phyloP scores from a whole-genome alignment of 1,284 basidiomycete species.

The Pyrrhoderma noxium region DNA sequence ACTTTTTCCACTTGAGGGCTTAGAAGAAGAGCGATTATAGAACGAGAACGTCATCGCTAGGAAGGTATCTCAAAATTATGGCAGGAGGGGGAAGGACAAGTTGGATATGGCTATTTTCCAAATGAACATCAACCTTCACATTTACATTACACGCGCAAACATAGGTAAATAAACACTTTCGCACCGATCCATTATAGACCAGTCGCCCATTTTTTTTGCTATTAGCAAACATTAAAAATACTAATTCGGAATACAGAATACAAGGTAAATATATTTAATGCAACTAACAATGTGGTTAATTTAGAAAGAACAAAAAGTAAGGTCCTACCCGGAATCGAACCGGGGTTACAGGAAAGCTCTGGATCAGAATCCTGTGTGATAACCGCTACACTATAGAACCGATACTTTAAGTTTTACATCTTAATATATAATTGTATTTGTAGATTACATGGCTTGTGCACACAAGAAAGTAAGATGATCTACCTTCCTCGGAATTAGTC shows the following conservation, averaged over 20 bases:
- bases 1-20: not conserved
- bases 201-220: no score
- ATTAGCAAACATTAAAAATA: not conserved
- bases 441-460: no score
- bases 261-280: no score
- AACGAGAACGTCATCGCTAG: conserved; percentile 14
- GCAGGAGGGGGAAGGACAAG: no score
- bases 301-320: not conserved
- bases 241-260: not conserved
- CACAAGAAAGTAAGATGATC: no score
- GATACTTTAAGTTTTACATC: not conserved
- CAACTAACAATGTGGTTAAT: not conserved
- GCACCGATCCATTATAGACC: no score
- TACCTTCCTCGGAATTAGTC: no score
- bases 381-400: conserved; percentile 46
- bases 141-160: no score
- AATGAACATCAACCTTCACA: no score
- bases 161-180: no score
- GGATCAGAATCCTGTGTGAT: conserved; percentile 50
- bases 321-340: conserved; percentile 17
- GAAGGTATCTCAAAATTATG: no score
- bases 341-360: conserved; percentile 13
- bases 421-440: not conserved
- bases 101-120: no score
- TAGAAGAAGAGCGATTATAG: conserved; percentile 9